These are phyloP conservation scores for Thelonectria discophora DNA, from an alignment of 2,329 filamentous ascomycete genomes.

Conservation along the genomic window DNA sequence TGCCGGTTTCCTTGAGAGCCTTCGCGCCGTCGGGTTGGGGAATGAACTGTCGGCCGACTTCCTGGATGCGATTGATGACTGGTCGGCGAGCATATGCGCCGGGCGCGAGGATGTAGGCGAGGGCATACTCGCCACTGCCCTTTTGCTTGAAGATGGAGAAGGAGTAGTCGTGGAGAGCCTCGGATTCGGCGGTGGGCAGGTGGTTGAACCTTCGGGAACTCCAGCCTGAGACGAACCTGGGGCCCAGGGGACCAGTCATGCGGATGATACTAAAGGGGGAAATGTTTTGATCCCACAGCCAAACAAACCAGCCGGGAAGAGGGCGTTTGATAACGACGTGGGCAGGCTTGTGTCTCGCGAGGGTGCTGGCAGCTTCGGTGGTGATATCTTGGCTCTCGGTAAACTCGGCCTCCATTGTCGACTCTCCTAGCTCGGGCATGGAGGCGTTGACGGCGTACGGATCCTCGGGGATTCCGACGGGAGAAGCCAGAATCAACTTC, in stretches of 20 bases:
- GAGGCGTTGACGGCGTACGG: slow-evolving; percentile 85
- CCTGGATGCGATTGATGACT: slow-evolving; percentile 85
- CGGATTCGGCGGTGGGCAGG: slow-evolving; percentile 79
- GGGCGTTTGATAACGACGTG: slow-evolving; percentile 58
- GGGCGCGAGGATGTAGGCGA: slow-evolving; percentile 91
- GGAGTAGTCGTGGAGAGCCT: slow-evolving; percentile 89
- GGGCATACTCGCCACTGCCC: slow-evolving; percentile 91
- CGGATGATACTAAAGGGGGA: slow-evolving; percentile 93
- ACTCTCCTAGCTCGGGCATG: slow-evolving; percentile 79
- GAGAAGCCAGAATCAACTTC: slow-evolving; percentile 94
- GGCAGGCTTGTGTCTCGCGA: slow-evolving; percentile 47
- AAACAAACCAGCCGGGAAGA: slow-evolving; percentile 86
- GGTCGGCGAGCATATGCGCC: slow-evolving; percentile 91
- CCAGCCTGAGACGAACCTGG: slow-evolving; percentile 93
- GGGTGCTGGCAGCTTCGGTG: slow-evolving; percentile 52
- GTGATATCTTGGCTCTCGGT: slow-evolving; percentile 73
- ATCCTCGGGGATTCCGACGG: slow-evolving; percentile 93
- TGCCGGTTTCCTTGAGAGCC: slow-evolving; percentile 65
- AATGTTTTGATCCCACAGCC: slow-evolving; percentile 96
- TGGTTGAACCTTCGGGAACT: slow-evolving; percentile 92
- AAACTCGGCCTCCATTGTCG: slow-evolving; percentile 80
- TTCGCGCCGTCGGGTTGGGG: slow-evolving; percentile 40
- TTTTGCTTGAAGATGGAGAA: slow-evolving; percentile 94
- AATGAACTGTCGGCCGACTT: slow-evolving; percentile 78
- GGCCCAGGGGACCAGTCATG: slow-evolving; percentile 87